A percentile compares a stretch with the other conserved stretches of the same genome.
Evolutionary conservation across 495 filamentous ascomycete species (phyloP).

Genomic region (Aspergillus conjunctus): DNA sequence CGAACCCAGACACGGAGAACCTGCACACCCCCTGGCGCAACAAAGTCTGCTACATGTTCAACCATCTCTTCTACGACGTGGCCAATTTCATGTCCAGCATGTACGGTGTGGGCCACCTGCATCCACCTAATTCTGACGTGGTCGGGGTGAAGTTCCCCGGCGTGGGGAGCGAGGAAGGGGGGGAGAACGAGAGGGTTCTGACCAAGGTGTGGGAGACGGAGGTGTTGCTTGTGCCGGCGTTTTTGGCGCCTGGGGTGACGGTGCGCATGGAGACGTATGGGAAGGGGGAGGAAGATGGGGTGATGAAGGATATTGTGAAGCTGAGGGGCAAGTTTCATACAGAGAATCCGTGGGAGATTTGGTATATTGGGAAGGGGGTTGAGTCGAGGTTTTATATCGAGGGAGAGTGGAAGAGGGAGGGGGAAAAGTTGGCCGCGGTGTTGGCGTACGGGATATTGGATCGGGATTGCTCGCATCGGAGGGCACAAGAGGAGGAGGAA

Average conservation of each 20-base stretch:
- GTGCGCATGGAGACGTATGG: not conserved
- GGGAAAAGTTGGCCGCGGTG: not conserved
- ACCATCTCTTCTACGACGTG: constrained; percentile 3
- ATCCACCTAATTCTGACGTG: not conserved
- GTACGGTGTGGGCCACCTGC: not conserved
- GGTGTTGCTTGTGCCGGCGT: not conserved
- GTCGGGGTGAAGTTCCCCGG: not conserved
- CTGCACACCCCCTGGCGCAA: constrained; percentile 2
- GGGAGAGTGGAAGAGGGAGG: not conserved
- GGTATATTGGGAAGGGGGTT: not conserved
- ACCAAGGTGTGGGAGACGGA: constrained; percentile 3
- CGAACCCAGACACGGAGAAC: not conserved
- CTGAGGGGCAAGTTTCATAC: not conserved
- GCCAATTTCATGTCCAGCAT: constrained; percentile 1
- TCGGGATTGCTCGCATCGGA: not conserved
- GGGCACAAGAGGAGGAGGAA: not conserved
- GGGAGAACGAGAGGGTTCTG: not conserved
- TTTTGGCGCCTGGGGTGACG: not conserved
- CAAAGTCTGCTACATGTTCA: not conserved
- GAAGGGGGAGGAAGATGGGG: not conserved
- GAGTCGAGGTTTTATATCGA: not conserved
- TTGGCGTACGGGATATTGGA: not conserved
- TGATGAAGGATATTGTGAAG: not conserved
- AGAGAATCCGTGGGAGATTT: not conserved
- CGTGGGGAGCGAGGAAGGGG: not conserved